Conservation (phyloP, 106 monocot genomes). For the Dioscorea dumetorum region DNA sequence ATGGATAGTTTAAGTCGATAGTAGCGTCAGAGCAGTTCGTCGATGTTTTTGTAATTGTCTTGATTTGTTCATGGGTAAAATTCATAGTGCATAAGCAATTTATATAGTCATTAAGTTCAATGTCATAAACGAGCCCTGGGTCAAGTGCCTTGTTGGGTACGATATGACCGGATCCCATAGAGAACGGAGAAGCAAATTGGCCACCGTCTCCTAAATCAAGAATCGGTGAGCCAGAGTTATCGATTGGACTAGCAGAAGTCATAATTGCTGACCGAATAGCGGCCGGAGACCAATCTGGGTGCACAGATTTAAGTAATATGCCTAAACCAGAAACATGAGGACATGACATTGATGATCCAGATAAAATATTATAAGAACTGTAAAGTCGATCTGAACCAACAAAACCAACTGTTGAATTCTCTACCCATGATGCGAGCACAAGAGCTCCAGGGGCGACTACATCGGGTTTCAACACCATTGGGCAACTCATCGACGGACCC, state of each 20-base stretch:
- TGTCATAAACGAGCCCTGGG: slow-evolving; percentile 72
- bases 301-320: slow-evolving; percentile 40
- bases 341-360: slow-evolving; percentile 70
- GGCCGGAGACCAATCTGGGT: slow-evolving; percentile 58
- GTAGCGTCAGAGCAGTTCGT: slow-evolving; percentile 15
- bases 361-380: slow-evolving; percentile 19
- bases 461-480: slow-evolving; percentile 64
- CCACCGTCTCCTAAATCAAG: slow-evolving; percentile 13
- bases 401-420: background rate
- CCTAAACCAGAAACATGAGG: slow-evolving; percentile 61
- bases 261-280: slow-evolving; percentile 73
- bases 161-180: slow-evolving; percentile 61
- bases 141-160: slow-evolving; percentile 55
- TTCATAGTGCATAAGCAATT: slow-evolving; percentile 26
- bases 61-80: slow-evolving; percentile 19
- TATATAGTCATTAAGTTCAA: slow-evolving; percentile 24
- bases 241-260: slow-evolving; percentile 44
- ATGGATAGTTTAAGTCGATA: slow-evolving; percentile 33
- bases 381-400: slow-evolving; percentile 5
- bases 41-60: slow-evolving; percentile 4
- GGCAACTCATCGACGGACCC: slow-evolving; percentile 45
- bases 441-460: slow-evolving; percentile 51
- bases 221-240: slow-evolving; percentile 38
- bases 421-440: slow-evolving; percentile 44
- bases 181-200: slow-evolving; percentile 38